Evolutionary conservation across 2,329 filamentous ascomycete genomes (phyloP), one percentile per base, ranked within the genome.

Genomic region (Colletotrichum magnum): DNA sequence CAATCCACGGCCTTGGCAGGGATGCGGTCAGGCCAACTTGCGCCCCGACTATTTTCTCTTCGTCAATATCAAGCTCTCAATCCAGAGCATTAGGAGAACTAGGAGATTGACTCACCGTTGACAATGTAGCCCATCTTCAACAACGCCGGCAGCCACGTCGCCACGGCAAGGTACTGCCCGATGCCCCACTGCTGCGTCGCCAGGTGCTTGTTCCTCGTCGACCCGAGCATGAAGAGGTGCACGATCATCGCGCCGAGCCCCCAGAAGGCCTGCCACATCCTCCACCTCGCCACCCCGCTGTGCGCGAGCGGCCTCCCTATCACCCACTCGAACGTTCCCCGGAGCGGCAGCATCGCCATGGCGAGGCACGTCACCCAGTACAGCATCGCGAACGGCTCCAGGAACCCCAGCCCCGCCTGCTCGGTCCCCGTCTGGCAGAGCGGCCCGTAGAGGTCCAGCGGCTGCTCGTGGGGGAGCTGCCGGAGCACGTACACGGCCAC

Each of bases 41-140:
- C 10, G 32, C 41, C 41, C 26, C 54, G 21, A 28, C 52, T 54
- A 12, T n/a, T 43, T n/a, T 7, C 13, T 54, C 26, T 15, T 3
- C 12, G 36, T 57, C 3, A 57, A 16, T 21, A 21, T 4, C 28
- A 57, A 6, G 54, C 32, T 10, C 32, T 36, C n/a, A 43, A 57
- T 13, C 6, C 47, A 24, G 9, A 24, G 7, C 24, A 24, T 2
- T 5, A 7, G 15, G 18, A 13, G 26, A 10, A 32, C 21, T 24
- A 4, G 21, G 13, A 36, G 7, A 10, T 36, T 7, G 3, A 57
- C 54, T 43, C 26, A 57, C 54, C 54, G n/a, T 41, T 57, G 10
- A 57, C n/a, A 10, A 57, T 57, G 54, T 57, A 57, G 18, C 18
- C 32, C 54, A 39, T 57, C 32, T 57, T 57, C n/a, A 57, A 21